These are phyloP conservation scores for Paraphoma chrysanthemicola DNA, from an alignment of 2,329 filamentous ascomycete genomes.

Conservation along the genomic window DNA sequence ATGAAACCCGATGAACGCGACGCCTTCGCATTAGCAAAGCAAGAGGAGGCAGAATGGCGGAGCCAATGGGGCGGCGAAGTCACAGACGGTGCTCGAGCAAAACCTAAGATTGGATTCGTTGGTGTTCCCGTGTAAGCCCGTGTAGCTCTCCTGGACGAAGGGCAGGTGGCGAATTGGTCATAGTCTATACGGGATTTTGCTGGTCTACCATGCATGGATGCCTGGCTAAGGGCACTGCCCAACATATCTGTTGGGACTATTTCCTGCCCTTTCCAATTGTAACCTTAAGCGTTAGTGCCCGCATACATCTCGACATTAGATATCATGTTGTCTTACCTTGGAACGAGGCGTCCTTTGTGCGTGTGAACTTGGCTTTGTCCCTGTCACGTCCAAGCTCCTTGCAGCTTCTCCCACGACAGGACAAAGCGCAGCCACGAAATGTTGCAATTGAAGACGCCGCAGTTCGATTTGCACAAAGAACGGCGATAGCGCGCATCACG, in stretches of 20 bases:
- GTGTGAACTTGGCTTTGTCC: background rate
- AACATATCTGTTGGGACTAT: too few relatives aligned
- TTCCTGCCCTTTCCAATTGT: too few relatives aligned
- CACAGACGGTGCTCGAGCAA: conserved; percentile 57
- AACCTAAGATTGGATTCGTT: conserved; percentile 56
- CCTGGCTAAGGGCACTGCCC: too few relatives aligned
- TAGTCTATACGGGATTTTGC: too few relatives aligned
- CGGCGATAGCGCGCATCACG: background rate
- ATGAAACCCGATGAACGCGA: conserved; percentile 73
- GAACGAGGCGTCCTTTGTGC: background rate
- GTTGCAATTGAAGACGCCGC: background rate
- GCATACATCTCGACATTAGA: too few relatives aligned
- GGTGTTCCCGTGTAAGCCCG: conserved; percentile 55
- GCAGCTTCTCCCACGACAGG: background rate
- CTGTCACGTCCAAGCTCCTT: background rate
- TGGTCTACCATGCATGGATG: too few relatives aligned
- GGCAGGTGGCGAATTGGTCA: too few relatives aligned
- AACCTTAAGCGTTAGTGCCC: too few relatives aligned
- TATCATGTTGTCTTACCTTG: too few relatives aligned
- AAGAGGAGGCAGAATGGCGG: conserved; percentile 75
- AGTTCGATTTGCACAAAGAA: background rate
- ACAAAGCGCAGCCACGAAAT: background rate
- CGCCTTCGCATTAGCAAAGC: conserved; percentile 73
- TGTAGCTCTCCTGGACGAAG: background rate
- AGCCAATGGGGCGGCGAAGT: conserved; percentile 75